Percentiles rank a stretch among this genome's conserved stretches.
Evolutionary conservation across 345 rosid species (phyloP).

Genomic region (Salix brachista): DNA sequence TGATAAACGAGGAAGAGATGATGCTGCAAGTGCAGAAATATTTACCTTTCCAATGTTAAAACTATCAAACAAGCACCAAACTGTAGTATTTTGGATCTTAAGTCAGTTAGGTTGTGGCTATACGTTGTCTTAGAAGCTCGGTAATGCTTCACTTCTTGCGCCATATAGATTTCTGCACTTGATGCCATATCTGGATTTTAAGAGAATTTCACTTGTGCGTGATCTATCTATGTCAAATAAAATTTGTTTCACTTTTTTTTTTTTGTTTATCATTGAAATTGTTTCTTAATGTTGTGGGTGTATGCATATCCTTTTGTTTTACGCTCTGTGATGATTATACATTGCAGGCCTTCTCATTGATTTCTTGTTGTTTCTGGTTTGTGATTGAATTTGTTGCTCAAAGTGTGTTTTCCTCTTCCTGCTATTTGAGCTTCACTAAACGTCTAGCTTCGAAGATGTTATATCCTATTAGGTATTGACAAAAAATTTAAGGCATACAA

Average conservation of each 20-base stretch:
- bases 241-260: background rate
- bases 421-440: background rate
- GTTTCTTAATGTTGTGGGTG: constrained; percentile 1
- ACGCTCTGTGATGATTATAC: background rate
- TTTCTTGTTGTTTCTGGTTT: background rate
- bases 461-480: background rate
- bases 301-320: background rate
- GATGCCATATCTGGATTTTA: background rate
- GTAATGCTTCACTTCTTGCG: background rate
- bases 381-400: background rate
- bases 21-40: background rate
- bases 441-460: background rate
- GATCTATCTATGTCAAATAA: background rate
- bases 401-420: background rate
- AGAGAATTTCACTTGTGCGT: background rate
- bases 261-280: background rate
- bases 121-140: background rate
- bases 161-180: background rate
- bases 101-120: background rate
- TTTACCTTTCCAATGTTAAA: background rate
- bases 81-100: constrained; percentile 1
- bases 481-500: background rate
- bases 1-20: background rate
- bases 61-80: background rate
- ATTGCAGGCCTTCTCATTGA: background rate